phyloP scores from a whole-genome alignment of 805 yeast genomes.

The Ogataea pignaliae region DNA sequence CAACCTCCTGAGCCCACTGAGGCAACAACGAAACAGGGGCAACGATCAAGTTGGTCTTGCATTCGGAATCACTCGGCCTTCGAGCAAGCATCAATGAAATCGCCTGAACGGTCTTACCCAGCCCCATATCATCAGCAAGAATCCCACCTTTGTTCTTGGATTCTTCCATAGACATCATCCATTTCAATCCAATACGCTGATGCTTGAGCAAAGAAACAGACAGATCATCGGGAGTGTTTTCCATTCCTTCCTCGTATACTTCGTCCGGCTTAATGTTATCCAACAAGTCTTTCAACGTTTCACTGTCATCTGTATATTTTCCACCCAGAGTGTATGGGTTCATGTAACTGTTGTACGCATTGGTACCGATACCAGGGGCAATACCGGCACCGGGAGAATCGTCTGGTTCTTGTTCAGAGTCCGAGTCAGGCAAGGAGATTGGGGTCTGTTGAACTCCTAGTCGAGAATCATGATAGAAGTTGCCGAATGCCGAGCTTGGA shows the following conservation, averaged over 20 bases:
- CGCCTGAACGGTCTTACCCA: conserved; percentile 73
- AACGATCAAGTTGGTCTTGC: conserved; percentile 66
- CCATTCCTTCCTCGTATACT: conserved; percentile 42
- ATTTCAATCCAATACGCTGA: conserved; percentile 78
- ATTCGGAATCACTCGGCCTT: conserved; percentile 25
- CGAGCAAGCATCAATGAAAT: conserved; percentile 53
- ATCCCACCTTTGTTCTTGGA: conserved; percentile 61
- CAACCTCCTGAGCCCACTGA: conserved; percentile 82
- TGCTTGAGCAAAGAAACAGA: conserved; percentile 44
- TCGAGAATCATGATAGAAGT: too few species aligned
- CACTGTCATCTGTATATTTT: conserved; percentile 12
- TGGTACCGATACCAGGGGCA: too few species aligned
- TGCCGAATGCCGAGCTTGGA: too few species aligned
- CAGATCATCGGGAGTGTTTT: conserved; percentile 66
- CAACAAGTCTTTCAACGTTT: conserved; percentile 34
- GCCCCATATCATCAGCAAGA: conserved; percentile 80
- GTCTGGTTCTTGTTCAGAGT: too few species aligned
- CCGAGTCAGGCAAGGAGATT: too few species aligned
- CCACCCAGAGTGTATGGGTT: neutral
- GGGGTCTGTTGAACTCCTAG: too few species aligned
- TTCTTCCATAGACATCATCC: conserved; percentile 72
- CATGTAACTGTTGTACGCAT: neutral
- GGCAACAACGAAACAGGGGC: conserved; percentile 85
- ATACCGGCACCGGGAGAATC: too few species aligned
- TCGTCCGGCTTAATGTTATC: conserved; percentile 52